Conservation (phyloP, 345 rosid genomes). For the Sonneratia alba region DNA sequence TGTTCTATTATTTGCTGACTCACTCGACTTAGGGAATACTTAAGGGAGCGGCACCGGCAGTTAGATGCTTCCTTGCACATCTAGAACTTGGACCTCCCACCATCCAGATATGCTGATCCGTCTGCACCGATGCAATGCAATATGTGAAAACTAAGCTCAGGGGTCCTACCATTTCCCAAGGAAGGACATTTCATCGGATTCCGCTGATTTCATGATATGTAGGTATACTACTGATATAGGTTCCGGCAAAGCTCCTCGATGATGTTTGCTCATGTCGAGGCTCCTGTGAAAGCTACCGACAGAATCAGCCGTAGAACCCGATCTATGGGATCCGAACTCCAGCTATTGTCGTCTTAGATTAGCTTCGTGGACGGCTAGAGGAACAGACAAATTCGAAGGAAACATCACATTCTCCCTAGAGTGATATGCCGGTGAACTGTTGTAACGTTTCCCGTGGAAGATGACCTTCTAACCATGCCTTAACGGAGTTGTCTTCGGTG, state of each 20-base stretch:
- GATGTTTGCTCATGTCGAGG: conserved; percentile 74
- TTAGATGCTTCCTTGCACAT: conserved; percentile 67
- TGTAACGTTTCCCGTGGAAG: background rate
- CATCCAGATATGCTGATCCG: conserved; percentile 83
- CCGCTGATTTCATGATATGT: too few relatives aligned
- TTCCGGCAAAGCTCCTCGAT: conserved; percentile 76
- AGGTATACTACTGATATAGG: conserved; percentile 51
- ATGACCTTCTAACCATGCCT: too few relatives aligned
- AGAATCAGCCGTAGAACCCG: conserved; percentile 77
- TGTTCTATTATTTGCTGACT: too few relatives aligned
- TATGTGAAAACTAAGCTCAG: background rate
- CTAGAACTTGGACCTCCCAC: conserved; percentile 69
- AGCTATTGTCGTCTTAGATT: background rate
- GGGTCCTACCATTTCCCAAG: background rate
- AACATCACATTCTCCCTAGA: too few relatives aligned
- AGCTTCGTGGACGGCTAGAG: background rate
- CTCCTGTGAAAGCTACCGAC: conserved; percentile 85
- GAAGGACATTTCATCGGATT: too few relatives aligned
- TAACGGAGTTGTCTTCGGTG: too few relatives aligned
- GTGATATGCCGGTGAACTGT: too few relatives aligned
- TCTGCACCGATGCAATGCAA: conserved; percentile 24
- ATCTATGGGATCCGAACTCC: conserved; percentile 25
- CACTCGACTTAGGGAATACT: too few relatives aligned
- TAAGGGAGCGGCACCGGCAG: too few relatives aligned
- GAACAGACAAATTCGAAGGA: background rate